Percentiles rank a stretch among this genome's conserved stretches.
These are phyloP conservation scores for Amanita fuliginea DNA, from an alignment of 768 basidiomycete genomes.

Conservation along the genomic window DNA sequence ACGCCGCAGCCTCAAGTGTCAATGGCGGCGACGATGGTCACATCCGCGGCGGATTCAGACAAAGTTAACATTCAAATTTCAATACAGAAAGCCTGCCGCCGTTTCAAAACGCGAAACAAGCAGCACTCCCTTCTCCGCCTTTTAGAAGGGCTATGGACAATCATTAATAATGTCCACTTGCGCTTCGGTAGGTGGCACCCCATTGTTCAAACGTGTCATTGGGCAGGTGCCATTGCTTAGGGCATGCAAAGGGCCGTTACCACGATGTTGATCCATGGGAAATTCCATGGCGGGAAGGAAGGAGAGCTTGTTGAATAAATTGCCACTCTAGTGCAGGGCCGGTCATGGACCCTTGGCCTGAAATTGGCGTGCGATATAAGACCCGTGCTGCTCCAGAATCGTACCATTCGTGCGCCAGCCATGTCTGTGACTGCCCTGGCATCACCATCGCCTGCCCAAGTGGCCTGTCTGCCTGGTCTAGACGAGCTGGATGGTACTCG, in stretches of 20 bases:
- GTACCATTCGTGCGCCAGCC: slow-evolving; percentile 4
- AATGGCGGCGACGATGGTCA: not conserved
- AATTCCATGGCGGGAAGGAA: not conserved
- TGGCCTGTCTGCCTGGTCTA: not conserved
- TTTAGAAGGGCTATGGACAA: too few species aligned
- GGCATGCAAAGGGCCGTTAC: too few species aligned
- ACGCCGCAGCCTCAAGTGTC: not conserved
- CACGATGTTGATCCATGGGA: too few species aligned
- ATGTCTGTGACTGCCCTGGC: slow-evolving; percentile 3
- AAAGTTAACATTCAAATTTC: not conserved
- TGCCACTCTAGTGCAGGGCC: not conserved
- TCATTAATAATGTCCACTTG: too few species aligned
- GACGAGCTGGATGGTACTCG: slow-evolving; percentile 10
- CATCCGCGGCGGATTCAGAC: not conserved
- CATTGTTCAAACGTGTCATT: too few species aligned
- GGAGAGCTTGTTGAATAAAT: not conserved
- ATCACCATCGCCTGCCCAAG: slow-evolving; percentile 1
- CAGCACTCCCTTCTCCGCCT: not conserved
- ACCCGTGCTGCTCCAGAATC: not conserved
- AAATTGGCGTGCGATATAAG: slow-evolving; percentile 3
- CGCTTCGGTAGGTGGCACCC: too few species aligned
- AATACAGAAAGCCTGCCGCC: not conserved
- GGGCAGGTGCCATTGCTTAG: too few species aligned
- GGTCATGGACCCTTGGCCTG: slow-evolving; percentile 1
- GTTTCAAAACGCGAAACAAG: not conserved